Evolutionary conservation across 2,329 filamentous ascomycete species (phyloP), one percentile per base, ranked within the genome.

Genomic region (Rhynchosporium agropyri): DNA sequence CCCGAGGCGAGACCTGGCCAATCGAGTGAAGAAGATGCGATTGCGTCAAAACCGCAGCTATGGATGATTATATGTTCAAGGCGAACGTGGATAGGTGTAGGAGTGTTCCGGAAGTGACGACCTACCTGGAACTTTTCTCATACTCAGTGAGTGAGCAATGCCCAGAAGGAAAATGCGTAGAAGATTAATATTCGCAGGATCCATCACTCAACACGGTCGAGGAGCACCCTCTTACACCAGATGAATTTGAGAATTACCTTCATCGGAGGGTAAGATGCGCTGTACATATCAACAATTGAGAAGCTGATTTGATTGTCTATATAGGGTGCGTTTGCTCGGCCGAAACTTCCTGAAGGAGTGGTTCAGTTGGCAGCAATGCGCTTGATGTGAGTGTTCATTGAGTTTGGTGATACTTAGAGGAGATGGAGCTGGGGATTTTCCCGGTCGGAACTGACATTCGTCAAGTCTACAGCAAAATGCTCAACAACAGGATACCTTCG

Each of bases 401-500:
- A 62, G 50, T 13, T 54, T 28, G n/a, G 15, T 31, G 29, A n/a
- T 36, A 10, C 20, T 20, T 20, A 2, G 33, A 36, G 38, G 42
- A 28, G 42, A 59, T 62, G 36, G 40, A 38, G 15, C 15, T 48
- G 45, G 20, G 33, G n/a, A 58, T 58, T 58, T 26, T 31, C 56
- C 46, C 26, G 40, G 48, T 8, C 46, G 28, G 42, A 61, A 40
- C 40, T 60, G 66, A 49, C 67, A 51, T 56, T 40, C 54, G 31
- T 33, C 28, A 63, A 70, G 68, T 36, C 63, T 72, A 3, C 70
- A 72, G 46, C 64, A 68, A 38, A 69, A 84, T 68, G 84, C 84
- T 60, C 76, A 79, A 61, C 76, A 87, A 55, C 77, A 79, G 12
- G 81, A 88, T 61, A 88, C 85, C 0, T 88, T 88, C 68, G 76